Conservation (phyloP, 805 yeast genomes). For the Lipomyces starkeyi region DNA sequence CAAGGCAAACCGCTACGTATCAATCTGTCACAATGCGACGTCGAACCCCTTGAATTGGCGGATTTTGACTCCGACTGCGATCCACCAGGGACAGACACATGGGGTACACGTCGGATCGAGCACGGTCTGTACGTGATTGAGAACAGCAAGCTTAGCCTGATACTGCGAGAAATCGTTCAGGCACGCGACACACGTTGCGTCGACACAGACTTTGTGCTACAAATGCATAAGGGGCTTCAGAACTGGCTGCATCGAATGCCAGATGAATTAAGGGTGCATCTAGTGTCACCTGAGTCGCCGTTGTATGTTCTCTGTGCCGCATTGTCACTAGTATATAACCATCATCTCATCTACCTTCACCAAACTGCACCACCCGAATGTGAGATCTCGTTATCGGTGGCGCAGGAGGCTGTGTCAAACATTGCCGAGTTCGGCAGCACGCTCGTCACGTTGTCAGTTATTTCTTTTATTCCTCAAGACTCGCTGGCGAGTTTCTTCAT, state of each 20-base stretch:
- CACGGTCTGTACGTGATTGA: conserved; percentile 19
- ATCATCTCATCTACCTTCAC: conserved; percentile 31
- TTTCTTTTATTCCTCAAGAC: conserved; percentile 30
- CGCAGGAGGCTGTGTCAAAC: conserved; percentile 21
- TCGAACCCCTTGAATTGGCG: conserved; percentile 6
- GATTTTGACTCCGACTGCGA: conserved; percentile 24
- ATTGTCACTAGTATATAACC: conserved; percentile 25
- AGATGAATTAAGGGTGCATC: not conserved
- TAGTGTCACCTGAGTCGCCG: conserved; percentile 5
- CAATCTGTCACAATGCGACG: conserved; percentile 28
- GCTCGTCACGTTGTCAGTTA: conserved; percentile 25
- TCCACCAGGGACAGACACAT: conserved; percentile 7
- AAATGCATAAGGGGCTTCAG: conserved; percentile 3
- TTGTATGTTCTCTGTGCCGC: conserved; percentile 8
- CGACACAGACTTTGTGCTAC: conserved; percentile 4
- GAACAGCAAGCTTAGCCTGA: conserved; percentile 11
- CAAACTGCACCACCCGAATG: conserved; percentile 23
- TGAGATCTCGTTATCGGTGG: conserved; percentile 11
- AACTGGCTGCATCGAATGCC: conserved; percentile 12
- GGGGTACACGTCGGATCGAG: conserved; percentile 12
- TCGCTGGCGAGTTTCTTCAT: conserved; percentile 28
- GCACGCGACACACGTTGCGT: conserved; percentile 10
- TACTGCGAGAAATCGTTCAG: conserved; percentile 14
- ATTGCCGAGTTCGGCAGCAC: conserved; percentile 27
- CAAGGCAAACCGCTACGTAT: conserved; percentile 32